Base-by-base conservation (phyloP, 1,139 yeast genomes). In the Scheffersomyces illinoinensis region DNA sequence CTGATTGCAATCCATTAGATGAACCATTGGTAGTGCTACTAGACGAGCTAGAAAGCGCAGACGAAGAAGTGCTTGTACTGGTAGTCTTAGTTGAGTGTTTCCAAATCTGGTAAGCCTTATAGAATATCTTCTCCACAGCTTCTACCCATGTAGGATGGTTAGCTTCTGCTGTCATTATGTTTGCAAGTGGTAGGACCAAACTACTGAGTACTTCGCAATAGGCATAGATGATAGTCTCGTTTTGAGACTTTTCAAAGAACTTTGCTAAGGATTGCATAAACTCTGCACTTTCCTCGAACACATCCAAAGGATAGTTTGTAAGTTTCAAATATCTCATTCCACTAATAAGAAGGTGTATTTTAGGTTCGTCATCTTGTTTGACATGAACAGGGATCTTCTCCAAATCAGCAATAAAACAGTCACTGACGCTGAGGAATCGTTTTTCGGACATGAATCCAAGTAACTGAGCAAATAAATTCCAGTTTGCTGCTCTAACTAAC, bases 61-160 rank as follows among this genome's bases (percentile, higher is more conserved):
- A 48, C 6, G 54, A 20, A 3, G 48, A 17, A 48, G 18, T 33
- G n/a, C 20, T 14, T 18, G 20, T 50, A 21, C 19, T 7, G 53
- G 20, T 17, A 49, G 57, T 52, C 55, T 53, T 56, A 1, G 61
- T 53, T 18, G 63, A 53, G 20, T 66, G 68, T 53, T 67, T 67
- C 83, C 83, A 79, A 33, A 80, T 72, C 47, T 69, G 67, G 46
- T 66, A 64, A 2, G 89, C 86, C 59, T 83, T 83, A 17, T 82
- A 73, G 69, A 84, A 89, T 2, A 93, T 84, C 20, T 78, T 74
- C 47, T 84, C 85, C 57, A 92, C 84, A 0, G 97, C 96, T 56
- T 87, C 90, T 0, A 89, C 88, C 99, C 99, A 96, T 0, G 90
- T 87, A 2, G 99, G 99, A 71, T 93, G 97, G 68, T 96, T 95